Base-by-base conservation (phyloP, 768 basidiomycete genomes). In the Kwoniella dendrophila region DNA sequence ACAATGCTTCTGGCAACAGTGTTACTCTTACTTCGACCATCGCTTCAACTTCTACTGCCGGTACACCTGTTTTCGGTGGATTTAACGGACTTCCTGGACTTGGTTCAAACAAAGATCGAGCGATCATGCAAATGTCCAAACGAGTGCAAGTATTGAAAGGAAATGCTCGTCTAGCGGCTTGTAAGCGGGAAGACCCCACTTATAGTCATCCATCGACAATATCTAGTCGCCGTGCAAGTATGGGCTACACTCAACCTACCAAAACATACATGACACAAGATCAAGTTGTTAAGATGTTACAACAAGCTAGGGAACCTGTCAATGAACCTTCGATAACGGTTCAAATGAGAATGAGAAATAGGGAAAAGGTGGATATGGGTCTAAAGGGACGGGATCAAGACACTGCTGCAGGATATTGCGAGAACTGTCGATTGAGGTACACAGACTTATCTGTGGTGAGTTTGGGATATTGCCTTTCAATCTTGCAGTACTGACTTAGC, bases 1-100 rank as follows among this genome's bases (percentile, higher is more conserved):
- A 74, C 30, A 92, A 92, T 36, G 95, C 95, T 1, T 97, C 94
- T 7, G 94, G 94, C 5, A 98, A 99, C 80, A 93, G 90, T 65
- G 92, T 97, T 47, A 84, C 86, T 38, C 87, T 98, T 72, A 93
- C 95, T 1, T 96, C 93, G 2, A 89, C 88, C 24, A 88, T 90
- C 38, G 92, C 90, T 0, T 94, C 92, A 6, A 81, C 80, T 18
- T 73, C 72, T n/a, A 72, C 72, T 16, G 75, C 75, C 8, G 72
- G 72, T 24, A 68, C 70, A 18, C 73, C 71, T 8, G 64, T 56
- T 24, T 61, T 55, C 30, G 62, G 55, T 27, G 65, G 61, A 1
- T 54, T 50, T 32, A 66, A 63, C 43, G 65, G 60, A 18, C 38
- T 62, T 2, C 53, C 63, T 1, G 56, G 53, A 24, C 50, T 70